Evolutionary conservation across 2,329 filamentous ascomycete genomes (phyloP), one percentile per base, ranked within the genome.

Genomic region (Penicillium psychrosexuale): DNA sequence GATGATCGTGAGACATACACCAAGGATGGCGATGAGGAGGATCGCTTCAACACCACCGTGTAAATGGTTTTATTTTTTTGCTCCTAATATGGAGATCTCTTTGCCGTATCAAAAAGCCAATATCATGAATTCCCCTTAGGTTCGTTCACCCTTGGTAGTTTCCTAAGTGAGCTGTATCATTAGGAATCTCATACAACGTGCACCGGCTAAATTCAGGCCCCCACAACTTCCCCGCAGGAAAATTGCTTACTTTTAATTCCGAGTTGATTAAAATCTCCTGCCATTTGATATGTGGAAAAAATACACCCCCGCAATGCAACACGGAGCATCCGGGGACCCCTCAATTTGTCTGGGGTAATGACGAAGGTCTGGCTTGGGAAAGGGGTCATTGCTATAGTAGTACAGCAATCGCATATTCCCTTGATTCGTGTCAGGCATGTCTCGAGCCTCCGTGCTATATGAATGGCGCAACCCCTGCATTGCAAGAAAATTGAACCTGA

Each of bases 1-100:
- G 74, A 76, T 48, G 62, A 68, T 6, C 70, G 71, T 31, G 75
- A 76, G 56, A 77, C 75, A 5, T 78, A 73, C 63, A 73, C 72
- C 13, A 75, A 75, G 62, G 71, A 71, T 36, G 72, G 71, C 15
- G 77, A 75, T 34, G 77, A 79, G 62, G 75, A 75, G 51, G 77
- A 79, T 59, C 69, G 72, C 7, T 71, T 69, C 58, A 80, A 80
- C 64, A 77, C 71, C n/a, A 78, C 76, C 31, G 74, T 80, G 37
- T 80, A 73, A 59, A 40, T 11, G 37, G 42, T 13, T 38, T 24
- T 45, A 47, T 42, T 30, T 44, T 36, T 40, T 51, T 47, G 51
- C 49, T 45, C 22, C 42, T 19, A 13, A 8, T 17, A 13, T 13
- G 36, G 34, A 47, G 33, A 34, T 47, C 8, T 47, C 19, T 43